Conservation (phyloP, 2,329 filamentous ascomycete species). For the Chaetomium globosum region DNA sequence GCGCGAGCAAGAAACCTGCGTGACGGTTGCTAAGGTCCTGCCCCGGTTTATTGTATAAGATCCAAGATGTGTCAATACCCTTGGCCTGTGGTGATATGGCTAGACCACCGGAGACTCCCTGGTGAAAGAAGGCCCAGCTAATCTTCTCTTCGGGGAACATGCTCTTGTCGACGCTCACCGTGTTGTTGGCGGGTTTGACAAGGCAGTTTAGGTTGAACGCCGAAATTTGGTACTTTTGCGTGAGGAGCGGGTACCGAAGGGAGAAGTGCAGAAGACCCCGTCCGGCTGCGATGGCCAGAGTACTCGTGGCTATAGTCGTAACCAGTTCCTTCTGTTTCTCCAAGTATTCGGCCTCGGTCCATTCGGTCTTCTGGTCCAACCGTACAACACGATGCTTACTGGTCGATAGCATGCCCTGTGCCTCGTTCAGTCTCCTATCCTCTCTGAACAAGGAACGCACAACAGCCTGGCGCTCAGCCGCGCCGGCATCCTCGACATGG, state of each 20-base stretch:
- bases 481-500: constrained; percentile 75
- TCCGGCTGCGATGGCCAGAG: constrained; percentile 84
- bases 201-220: constrained; percentile 91
- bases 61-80: constrained; percentile 98
- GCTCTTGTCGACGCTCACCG: constrained; percentile 86
- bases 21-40: constrained; percentile 92
- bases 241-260: constrained; percentile 82
- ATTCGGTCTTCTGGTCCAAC: constrained; percentile 71
- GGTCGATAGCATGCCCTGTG: constrained; percentile 81
- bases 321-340: constrained; percentile 92
- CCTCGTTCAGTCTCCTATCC: constrained; percentile 86
- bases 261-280: constrained; percentile 87
- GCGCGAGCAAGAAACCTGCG: constrained; percentile 85
- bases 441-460: constrained; percentile 88
- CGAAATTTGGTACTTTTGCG: constrained; percentile 85
- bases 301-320: constrained; percentile 81
- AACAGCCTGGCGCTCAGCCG: constrained; percentile 79
- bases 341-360: constrained; percentile 83
- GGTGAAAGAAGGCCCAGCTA: constrained; percentile 98
- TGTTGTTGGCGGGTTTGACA: constrained; percentile 89
- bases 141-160: constrained; percentile 94
- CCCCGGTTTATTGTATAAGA: constrained; percentile 91
- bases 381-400: constrained; percentile 77
- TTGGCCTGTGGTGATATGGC: constrained; percentile 87
- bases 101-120: constrained; percentile 88